Evolutionary conservation across 2,329 filamentous ascomycete species (phyloP).

Genomic region (Penicillium sumatraense): DNA sequence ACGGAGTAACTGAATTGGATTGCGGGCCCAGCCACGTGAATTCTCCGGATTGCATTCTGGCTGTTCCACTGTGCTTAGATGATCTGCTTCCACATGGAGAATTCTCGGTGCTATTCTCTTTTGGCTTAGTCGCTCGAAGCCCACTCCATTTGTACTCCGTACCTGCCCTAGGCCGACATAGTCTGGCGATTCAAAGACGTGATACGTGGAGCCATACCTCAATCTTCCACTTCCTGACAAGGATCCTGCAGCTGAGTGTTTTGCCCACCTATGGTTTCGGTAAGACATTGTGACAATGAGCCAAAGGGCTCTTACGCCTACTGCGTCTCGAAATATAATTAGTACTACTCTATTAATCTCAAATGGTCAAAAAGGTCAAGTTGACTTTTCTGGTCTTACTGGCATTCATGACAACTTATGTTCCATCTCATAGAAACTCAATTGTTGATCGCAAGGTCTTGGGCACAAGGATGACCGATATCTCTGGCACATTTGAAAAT

Average conservation of each 20-base stretch:
- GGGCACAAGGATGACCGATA: background rate
- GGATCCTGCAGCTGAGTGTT: background rate
- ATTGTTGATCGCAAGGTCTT: background rate
- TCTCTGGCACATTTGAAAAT: background rate
- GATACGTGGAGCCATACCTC: constrained; percentile 17
- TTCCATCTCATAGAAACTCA: background rate
- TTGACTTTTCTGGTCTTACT: no score
- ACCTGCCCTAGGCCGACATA: background rate
- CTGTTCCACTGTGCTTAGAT: constrained; percentile 7
- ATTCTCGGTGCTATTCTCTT: constrained; percentile 14
- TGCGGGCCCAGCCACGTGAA: constrained; percentile 20
- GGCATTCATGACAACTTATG: background rate
- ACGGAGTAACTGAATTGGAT: background rate
- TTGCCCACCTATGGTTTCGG: background rate
- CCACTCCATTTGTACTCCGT: background rate
- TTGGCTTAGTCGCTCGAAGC: background rate
- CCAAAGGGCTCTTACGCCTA: background rate
- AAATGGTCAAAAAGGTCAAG: no score
- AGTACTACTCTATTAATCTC: no score
- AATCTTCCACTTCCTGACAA: background rate
- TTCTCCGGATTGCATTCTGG: constrained; percentile 3
- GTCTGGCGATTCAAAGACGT: background rate
- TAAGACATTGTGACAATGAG: background rate
- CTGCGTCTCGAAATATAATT: background rate
- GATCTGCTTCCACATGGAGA: constrained; percentile 17